Evolutionary conservation across 2,329 filamentous ascomycete species (phyloP).

Genomic region (Diaporthe sp.): DNA sequence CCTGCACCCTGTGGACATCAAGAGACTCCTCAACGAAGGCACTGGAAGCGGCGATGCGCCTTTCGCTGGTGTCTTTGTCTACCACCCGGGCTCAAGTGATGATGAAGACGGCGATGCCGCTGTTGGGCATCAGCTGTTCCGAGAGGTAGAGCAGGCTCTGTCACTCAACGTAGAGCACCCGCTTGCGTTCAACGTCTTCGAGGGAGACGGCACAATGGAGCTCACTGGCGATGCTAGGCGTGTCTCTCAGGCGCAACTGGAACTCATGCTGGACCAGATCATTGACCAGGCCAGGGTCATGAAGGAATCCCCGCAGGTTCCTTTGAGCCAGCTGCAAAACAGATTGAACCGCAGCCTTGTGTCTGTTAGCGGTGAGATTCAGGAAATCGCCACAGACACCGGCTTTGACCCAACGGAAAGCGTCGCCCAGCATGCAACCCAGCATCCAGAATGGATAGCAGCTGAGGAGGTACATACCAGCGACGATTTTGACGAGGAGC

Average conservation of each 20-base stretch:
- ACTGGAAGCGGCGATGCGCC: constrained; percentile 39
- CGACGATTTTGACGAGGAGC: constrained; percentile 50
- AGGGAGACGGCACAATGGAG: constrained; percentile 41
- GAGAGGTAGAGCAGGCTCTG: constrained; percentile 47
- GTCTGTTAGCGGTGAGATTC: constrained; percentile 31
- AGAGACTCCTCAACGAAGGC: constrained; percentile 42
- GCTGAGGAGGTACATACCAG: constrained; percentile 65
- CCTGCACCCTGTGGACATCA: constrained; percentile 44
- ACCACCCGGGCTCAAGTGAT: constrained; percentile 39
- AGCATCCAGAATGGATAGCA: constrained; percentile 63
- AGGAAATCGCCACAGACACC: constrained; percentile 32
- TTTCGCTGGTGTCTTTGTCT: constrained; percentile 45
- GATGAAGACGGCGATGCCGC: neutral
- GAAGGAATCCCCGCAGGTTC: constrained; percentile 39
- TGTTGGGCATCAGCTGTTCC: constrained; percentile 42
- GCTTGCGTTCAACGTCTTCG: constrained; percentile 54
- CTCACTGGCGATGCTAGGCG: constrained; percentile 42
- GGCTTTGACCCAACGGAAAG: constrained; percentile 43
- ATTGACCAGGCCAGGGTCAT: constrained; percentile 41
- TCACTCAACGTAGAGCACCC: constrained; percentile 55
- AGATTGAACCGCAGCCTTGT: constrained; percentile 32
- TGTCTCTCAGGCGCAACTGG: constrained; percentile 42
- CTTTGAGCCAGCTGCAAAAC: constrained; percentile 38
- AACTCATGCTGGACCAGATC: constrained; percentile 42
- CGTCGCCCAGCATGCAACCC: constrained; percentile 57